Conservation (phyloP, 2,329 filamentous ascomycete species). For the Dothidotthia symphoricarpi region DNA sequence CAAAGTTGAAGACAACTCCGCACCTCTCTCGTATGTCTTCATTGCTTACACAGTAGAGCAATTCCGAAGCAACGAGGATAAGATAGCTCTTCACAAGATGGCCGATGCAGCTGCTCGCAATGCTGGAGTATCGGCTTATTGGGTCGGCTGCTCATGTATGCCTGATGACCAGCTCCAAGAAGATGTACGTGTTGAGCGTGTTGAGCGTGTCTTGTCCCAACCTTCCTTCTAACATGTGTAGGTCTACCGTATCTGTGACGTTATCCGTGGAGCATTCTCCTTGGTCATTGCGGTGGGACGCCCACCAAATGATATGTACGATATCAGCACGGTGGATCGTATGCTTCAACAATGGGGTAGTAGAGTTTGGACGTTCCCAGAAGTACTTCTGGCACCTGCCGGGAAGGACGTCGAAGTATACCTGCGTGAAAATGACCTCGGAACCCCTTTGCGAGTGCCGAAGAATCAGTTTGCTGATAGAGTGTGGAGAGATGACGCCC, state of each 20-base stretch:
- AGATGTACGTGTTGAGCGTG: conserved; percentile 30
- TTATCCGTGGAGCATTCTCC: conserved; percentile 45
- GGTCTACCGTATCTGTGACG: conserved; percentile 49
- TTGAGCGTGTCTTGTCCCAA: not conserved
- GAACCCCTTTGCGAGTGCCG: conserved; percentile 24
- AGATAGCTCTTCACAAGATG: conserved; percentile 37
- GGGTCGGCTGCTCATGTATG: conserved; percentile 48
- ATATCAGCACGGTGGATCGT: conserved; percentile 23
- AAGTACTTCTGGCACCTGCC: conserved; percentile 40
- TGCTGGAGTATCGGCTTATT: conserved; percentile 44
- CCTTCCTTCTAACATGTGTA: not conserved
- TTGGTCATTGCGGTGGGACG: conserved; percentile 45
- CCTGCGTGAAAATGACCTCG: conserved; percentile 25
- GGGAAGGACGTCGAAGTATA: conserved; percentile 36
- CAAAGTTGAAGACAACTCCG: conserved; percentile 29
- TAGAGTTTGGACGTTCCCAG: conserved; percentile 50
- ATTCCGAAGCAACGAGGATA: conserved; percentile 32
- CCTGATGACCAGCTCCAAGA: conserved; percentile 36
- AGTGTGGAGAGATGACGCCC: conserved; percentile 44
- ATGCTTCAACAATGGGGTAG: conserved; percentile 47
- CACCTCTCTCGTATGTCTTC: conserved; percentile 41
- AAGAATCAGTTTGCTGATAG: conserved; percentile 45
- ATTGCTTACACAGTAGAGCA: conserved; percentile 46
- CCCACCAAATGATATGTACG: conserved; percentile 17
- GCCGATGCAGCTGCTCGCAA: conserved; percentile 41